Evolutionary conservation across 352 stramenopile genomes (phyloP), one percentile per base, ranked within the genome.

Genomic region (Globisporangium mamillatum): DNA sequence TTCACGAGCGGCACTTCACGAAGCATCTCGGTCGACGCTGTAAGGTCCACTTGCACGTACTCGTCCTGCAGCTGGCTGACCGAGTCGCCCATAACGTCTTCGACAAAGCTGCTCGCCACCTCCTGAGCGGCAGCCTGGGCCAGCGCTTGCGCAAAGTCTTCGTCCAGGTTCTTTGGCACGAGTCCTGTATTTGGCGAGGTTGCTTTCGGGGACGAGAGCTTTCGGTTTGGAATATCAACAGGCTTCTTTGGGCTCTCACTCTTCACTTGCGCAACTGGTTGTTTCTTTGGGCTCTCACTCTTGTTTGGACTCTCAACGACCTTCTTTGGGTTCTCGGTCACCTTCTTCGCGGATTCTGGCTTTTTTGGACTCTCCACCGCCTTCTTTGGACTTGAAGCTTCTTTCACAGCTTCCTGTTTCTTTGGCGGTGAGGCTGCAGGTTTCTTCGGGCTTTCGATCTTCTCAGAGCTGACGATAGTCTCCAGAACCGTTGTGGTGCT

Each of bases 11-110:
- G 55, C 18, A 66, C 58, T 52, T 72, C 65, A 4, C 75, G 75
- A 12, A 80, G 38, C 41, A 74, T 76, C 55, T 82, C 75, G 0
- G 73, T 82, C 25, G 76, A 82, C 54, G 75, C 74, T 7, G 84
- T 89, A 54, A 92, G 69, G 6, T 92, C 82, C 54, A 92, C 81
- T 29, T 89, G 75, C 22, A 92, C 81, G 60, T 88, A 92, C 58
- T 89, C 81, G 12, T 92, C 84, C 48, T 81, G 81, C 2, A 79
- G 64, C 32, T 89, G 58, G 74, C 74, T 56, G 7, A 88, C 66
- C 16, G 81, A 85, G 53, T 82, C 71, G 25, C 77, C 69, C 41
- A 92, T 66, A 8, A 84, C 60, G 6, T 85, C 72, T 12, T 77
- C 73, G 2, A 86, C 69, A 65, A 90, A 84, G 22, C 58, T 70